A percentile compares a stretch with the other conserved stretches of the same genome.
phyloP scores from a whole-genome alignment of 257 asterid genomes.

The Leonotis leonurus region DNA sequence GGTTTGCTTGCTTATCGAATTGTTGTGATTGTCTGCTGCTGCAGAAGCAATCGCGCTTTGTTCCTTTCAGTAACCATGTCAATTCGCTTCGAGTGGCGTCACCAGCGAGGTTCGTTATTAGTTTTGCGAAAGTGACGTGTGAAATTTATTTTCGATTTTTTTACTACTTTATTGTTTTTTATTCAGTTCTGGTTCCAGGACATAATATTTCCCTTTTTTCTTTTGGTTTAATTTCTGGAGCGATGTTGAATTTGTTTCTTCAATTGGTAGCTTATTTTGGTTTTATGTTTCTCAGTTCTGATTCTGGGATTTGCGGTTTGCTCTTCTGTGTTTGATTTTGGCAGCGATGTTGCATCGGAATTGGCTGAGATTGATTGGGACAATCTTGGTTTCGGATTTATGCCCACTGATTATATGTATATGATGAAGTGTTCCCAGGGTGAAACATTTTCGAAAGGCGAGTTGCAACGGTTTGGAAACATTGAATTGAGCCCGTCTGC shows the following conservation, averaged over 20 bases:
- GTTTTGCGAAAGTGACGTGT: not conserved
- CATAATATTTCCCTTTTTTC: too few species aligned
- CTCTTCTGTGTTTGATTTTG: constrained; percentile 4
- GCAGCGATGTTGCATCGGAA: constrained; percentile 47
- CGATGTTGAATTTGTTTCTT: constrained; percentile 23
- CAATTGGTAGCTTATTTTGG: not conserved
- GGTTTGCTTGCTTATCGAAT: not conserved
- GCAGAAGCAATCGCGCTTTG: constrained; percentile 35
- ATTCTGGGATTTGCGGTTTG: constrained; percentile 5
- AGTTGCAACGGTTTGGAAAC: constrained; percentile 78
- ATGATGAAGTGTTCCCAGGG: constrained; percentile 73
- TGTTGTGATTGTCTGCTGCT: constrained; percentile 11
- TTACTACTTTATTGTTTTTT: too few species aligned
- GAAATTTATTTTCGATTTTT: too few species aligned
- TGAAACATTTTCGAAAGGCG: constrained; percentile 60
- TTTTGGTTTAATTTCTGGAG: constrained; percentile 24
- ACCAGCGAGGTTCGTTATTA: constrained; percentile 31
- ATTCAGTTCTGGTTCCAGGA: too few species aligned
- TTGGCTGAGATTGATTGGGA: constrained; percentile 89
- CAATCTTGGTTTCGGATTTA: constrained; percentile 67
- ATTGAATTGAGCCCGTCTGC: constrained; percentile 92
- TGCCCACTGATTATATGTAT: constrained; percentile 88
- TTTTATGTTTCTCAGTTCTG: not conserved
- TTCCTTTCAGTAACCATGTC: constrained; percentile 26
- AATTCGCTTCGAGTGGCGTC: constrained; percentile 43